Conservation (phyloP, 2,329 filamentous ascomycete genomes). For the Sarocladium strictum region DNA sequence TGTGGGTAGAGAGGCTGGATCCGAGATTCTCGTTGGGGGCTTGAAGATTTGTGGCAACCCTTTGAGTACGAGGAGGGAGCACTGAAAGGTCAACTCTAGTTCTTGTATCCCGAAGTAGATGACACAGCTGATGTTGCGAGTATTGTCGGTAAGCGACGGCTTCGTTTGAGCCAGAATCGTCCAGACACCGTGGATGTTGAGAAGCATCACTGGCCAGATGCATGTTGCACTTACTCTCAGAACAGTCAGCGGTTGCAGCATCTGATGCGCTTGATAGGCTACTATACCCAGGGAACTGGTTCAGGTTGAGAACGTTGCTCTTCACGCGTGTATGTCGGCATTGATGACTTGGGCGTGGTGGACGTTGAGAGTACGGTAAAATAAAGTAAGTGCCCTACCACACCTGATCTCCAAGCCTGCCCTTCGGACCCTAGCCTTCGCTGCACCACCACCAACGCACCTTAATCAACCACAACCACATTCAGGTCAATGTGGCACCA, state of each 20-base stretch:
- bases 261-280: neutral
- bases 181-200: too few relatives aligned
- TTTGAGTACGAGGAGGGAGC: neutral
- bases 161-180: neutral
- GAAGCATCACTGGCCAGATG: too few relatives aligned
- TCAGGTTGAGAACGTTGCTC: neutral
- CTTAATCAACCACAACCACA: neutral
- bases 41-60: neutral
- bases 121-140: neutral
- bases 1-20: neutral
- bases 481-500: neutral
- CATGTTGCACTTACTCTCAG: neutral
- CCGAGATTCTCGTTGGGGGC: neutral
- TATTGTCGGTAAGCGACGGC: neutral
- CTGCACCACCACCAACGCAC: neutral
- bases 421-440: too few relatives aligned
- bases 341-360: too few relatives aligned
- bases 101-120: neutral
- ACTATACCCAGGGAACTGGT: neutral
- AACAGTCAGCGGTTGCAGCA: neutral
- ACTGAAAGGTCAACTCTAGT: neutral
- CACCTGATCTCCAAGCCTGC: neutral
- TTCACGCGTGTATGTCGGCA: too few relatives aligned
- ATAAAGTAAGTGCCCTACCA: neutral
- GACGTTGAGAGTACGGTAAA: too few relatives aligned